phyloP scores from a whole-genome alignment of 1,139 yeast genomes.

The Lodderomyces metapsilosis region DNA sequence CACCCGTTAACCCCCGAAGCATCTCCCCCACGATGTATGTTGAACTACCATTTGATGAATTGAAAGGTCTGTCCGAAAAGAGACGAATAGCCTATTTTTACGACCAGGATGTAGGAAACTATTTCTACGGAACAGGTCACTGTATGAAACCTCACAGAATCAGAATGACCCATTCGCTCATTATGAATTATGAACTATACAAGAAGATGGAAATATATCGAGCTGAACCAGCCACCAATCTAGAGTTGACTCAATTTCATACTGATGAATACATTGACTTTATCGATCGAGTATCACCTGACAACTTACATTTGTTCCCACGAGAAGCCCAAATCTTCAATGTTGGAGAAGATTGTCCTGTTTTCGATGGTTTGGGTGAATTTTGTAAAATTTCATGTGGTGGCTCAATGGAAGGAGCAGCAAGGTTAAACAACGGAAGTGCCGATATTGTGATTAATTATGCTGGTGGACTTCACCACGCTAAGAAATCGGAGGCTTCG shows the following conservation, averaged over 20 bases:
- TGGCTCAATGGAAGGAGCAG: slow-evolving; percentile 89
- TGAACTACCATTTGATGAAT: slow-evolving; percentile 48
- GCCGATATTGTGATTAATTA: slow-evolving; percentile 95
- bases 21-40: slow-evolving; percentile 27
- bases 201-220: slow-evolving; percentile 96
- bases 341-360: slow-evolving; percentile 98
- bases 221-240: slow-evolving; percentile 97
- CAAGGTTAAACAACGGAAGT: slow-evolving; percentile 78
- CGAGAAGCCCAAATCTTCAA: slow-evolving; percentile 93
- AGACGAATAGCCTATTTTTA: slow-evolving; percentile 49
- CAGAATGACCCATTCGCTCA: slow-evolving; percentile 96
- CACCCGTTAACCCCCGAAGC: background rate
- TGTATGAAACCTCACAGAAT: slow-evolving; percentile 99
- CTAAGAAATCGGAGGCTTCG: slow-evolving; percentile 89
- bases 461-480: slow-evolving; percentile 98
- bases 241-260: slow-evolving; percentile 98
- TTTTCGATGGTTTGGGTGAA: slow-evolving; percentile 91
- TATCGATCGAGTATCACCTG: slow-evolving; percentile 90
- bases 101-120: slow-evolving; percentile 89
- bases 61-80: slow-evolving; percentile 40
- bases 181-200: slow-evolving; percentile 96
- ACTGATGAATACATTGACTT: slow-evolving; percentile 97
- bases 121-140: slow-evolving; percentile 97
- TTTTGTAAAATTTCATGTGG: slow-evolving; percentile 91
- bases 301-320: slow-evolving; percentile 84